Evolutionary conservation across 345 rosid genomes (phyloP).

Genomic region (Boechera retrofracta): DNA sequence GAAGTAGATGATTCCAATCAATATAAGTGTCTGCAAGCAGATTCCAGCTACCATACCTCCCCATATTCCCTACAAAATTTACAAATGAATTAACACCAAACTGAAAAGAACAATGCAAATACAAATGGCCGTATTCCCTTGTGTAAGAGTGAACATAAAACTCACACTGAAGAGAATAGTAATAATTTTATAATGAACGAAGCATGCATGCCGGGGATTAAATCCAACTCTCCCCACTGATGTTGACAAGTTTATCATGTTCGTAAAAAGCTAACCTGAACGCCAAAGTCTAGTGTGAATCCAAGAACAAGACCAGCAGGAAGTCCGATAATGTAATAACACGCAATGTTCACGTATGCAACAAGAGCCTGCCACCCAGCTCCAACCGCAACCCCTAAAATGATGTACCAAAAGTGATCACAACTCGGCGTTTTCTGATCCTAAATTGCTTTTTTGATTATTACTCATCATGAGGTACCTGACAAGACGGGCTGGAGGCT

Average conservation of each 20-base stretch:
- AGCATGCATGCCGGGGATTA: too few relatives aligned
- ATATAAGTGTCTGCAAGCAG: conserved; percentile 68
- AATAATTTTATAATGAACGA: not conserved
- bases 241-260: not conserved
- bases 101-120: not conserved
- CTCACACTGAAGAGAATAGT: not conserved
- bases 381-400: conserved; percentile 90
- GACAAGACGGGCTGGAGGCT: conserved; percentile 92
- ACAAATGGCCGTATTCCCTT: not conserved
- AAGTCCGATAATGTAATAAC: conserved; percentile 83
- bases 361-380: conserved; percentile 95
- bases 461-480: conserved; percentile 49
- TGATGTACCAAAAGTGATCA: not conserved
- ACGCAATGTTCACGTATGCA: conserved; percentile 83
- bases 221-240: too few relatives aligned
- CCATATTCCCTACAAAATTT: conserved; percentile 82
- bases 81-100: conserved; percentile 8
- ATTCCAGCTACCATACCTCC: conserved; percentile 95
- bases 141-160: not conserved
- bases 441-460: not conserved
- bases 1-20: conserved; percentile 61
- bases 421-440: not conserved
- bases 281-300: conserved; percentile 74
- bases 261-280: conserved; percentile 45
- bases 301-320: conserved; percentile 89